Evolutionary conservation across 1,284 basidiomycete genomes (phyloP).

Genomic region (Leccinum subatratum): DNA sequence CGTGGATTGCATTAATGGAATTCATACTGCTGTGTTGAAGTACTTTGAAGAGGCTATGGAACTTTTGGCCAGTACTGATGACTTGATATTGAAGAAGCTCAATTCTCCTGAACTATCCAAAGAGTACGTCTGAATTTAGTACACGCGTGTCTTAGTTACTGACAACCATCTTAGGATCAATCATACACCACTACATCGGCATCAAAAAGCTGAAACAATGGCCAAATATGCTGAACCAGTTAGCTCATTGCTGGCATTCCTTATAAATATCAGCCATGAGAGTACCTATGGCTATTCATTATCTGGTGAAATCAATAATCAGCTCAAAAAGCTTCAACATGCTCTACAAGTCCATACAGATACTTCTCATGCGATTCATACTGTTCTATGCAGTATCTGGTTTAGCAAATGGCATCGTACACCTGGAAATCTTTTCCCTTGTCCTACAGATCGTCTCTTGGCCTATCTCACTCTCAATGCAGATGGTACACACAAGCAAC

Average conservation of each 20-base stretch:
- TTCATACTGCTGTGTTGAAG: neutral
- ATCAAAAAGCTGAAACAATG: neutral
- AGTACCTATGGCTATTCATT: neutral
- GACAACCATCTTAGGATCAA: neutral
- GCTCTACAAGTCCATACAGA: neutral
- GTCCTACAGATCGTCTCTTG: conserved; percentile 1
- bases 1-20: neutral
- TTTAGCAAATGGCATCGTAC: neutral
- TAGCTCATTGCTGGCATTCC: neutral
- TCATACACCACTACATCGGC: neutral
- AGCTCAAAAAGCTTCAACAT: neutral
- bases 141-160: neutral
- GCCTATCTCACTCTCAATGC: neutral
- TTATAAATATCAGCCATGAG: neutral
- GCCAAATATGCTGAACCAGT: neutral
- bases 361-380: neutral
- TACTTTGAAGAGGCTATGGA: neutral
- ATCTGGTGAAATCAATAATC: neutral
- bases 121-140: neutral
- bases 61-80: neutral
- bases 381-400: neutral
- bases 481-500: conserved; percentile 3
- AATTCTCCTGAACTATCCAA: neutral
- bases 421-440: neutral
- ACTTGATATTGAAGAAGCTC: neutral